These are phyloP conservation scores for Xylariaceae sp. DNA, from an alignment of 2,329 filamentous ascomycete species.

Conservation along the genomic window DNA sequence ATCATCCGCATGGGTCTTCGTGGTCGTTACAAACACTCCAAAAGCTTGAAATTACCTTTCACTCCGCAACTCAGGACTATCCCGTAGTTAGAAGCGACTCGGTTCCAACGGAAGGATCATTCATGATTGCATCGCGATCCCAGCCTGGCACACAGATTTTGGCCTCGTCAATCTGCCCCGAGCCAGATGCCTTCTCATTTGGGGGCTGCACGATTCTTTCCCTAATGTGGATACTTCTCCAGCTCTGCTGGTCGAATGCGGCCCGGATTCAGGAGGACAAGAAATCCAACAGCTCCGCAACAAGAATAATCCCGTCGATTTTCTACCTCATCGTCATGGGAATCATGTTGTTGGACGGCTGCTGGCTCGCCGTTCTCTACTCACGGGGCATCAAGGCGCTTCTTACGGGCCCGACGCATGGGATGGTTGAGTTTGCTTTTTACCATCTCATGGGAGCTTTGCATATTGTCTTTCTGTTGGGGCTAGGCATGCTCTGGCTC, in stretches of 20 bases:
- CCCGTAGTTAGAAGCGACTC: neutral
- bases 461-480: neutral
- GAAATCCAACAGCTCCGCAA: neutral
- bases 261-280: neutral
- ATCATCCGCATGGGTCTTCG: neutral
- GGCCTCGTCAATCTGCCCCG: neutral
- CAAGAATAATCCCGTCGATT: neutral
- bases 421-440: neutral
- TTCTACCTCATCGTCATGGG: neutral
- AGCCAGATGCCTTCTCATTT: neutral
- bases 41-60: neutral
- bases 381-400: neutral
- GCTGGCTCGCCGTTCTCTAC: neutral
- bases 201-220: neutral
- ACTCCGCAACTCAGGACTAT: neutral
- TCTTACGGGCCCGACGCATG: neutral
- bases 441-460: neutral
- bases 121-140: neutral
- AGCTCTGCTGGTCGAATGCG: neutral
- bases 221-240: neutral
- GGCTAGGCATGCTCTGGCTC: neutral
- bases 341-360: neutral
- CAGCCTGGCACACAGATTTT: neutral
- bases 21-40: neutral
- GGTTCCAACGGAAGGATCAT: neutral